Base-by-base conservation (phyloP, 768 basidiomycete genomes). In the Tephrocybe sp. region DNA sequence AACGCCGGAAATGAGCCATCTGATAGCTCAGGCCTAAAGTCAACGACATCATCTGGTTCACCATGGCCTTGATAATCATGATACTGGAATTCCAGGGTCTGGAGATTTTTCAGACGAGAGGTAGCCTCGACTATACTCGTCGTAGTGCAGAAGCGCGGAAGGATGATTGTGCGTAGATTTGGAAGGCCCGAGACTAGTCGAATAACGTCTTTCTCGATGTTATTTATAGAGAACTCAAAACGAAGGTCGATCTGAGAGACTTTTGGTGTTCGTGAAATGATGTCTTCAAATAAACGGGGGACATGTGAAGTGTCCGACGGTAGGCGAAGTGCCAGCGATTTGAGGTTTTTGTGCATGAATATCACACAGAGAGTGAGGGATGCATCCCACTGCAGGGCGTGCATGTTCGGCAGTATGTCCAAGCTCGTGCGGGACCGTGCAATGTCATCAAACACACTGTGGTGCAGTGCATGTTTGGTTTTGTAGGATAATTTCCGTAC, bases 331-430 rank as follows among this genome's bases (percentile, higher is more conserved):
- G 56, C 54, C 44, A 76, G 69, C 9, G 46, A 58, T 54, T 70
- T 79, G 51, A 87, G 67, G 41, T 72, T 73, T 28, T 67, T 64
- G 59, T 83, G 80, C 75, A 86, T 82, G 65, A 86, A 86, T 47
- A 85, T 59, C 21, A 80, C 73, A 34, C 64, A 68, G 10, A 68
- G 58, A 15, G 55, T 37, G 3, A 70, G 58, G 0, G 62, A 50
- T 2, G 62, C 70, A 25, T 63, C 60, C 83, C 83, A 86, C 15
- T 73, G 65, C 4, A 88, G 67, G 2, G 72, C 70, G 34, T 75
- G 73, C 51, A 84, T 65, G 56, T 77, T 77, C 6, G 85, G 85
- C 2, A 86, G 62, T 45, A 86, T 74, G 45, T 77, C 69, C 25
- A 83, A 59, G 10, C 68, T 71, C 0, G 77, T 75, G 3, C 85